phyloP scores from a whole-genome alignment of 2,329 filamentous ascomycete species.

The Pseudofabraea citricarpa region DNA sequence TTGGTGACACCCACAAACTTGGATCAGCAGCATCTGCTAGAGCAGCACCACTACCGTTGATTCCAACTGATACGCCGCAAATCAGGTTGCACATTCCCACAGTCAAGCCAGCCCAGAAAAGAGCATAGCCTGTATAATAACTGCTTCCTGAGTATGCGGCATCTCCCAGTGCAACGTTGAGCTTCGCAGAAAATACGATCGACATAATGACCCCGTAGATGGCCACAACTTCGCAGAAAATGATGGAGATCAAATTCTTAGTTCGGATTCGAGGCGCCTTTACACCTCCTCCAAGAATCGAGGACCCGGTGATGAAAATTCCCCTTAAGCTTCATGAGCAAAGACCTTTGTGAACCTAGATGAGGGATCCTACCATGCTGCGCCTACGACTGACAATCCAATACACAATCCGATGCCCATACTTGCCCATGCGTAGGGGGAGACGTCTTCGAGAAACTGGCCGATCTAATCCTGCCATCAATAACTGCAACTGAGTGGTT shows the following conservation, averaged over 20 bases:
- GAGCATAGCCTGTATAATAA: slow-evolving; percentile 90
- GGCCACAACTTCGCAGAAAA: slow-evolving; percentile 99
- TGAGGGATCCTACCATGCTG: slow-evolving; percentile 70
- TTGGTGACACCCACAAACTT: slow-evolving; percentile 72
- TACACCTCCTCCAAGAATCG: slow-evolving; percentile 94
- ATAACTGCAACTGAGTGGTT: slow-evolving; percentile 13
- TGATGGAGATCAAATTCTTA: slow-evolving; percentile 99
- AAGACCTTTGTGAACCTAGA: background rate
- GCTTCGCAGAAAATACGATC: slow-evolving; percentile 92
- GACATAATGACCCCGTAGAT: slow-evolving; percentile 99
- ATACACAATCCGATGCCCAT: slow-evolving; percentile 92
- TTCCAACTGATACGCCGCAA: slow-evolving; percentile 93
- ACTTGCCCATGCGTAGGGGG: slow-evolving; percentile 89
- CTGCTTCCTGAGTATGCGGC: slow-evolving; percentile 69
- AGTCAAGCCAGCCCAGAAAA: slow-evolving; percentile 94
- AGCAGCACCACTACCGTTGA: slow-evolving; percentile 96
- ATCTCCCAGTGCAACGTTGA: slow-evolving; percentile 60
- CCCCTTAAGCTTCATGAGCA: slow-evolving; percentile 57
- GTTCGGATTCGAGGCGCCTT: slow-evolving; percentile 96
- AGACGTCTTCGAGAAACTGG: slow-evolving; percentile 88
- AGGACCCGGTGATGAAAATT: slow-evolving; percentile 97
- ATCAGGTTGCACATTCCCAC: slow-evolving; percentile 95
- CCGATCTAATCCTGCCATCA: slow-evolving; percentile 59
- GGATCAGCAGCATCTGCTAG: slow-evolving; percentile 92
- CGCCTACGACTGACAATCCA: slow-evolving; percentile 90